These are phyloP conservation scores for Solanum bulbocastanum DNA, from an alignment of 257 asterid species.

Conservation along the genomic window DNA sequence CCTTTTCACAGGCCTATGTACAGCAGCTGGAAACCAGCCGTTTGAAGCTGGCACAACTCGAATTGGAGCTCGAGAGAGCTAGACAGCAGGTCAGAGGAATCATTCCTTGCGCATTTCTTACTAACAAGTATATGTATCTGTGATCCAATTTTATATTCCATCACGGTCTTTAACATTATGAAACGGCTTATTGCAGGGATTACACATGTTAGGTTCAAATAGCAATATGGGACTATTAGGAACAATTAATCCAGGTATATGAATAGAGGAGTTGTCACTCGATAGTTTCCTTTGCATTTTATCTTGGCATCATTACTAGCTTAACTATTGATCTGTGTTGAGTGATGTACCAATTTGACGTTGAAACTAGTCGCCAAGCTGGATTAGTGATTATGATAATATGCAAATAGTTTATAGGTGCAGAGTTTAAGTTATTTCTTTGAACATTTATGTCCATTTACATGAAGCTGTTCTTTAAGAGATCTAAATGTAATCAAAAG, in stretches of 20 bases:
- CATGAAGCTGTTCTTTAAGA: neutral
- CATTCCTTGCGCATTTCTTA: neutral
- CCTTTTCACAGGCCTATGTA: constrained; percentile 60
- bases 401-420: neutral
- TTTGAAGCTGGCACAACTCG: constrained; percentile 83
- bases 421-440: neutral
- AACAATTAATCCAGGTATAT: constrained; percentile 42
- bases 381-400: neutral
- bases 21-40: constrained; percentile 83
- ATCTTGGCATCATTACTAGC: neutral
- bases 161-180: neutral
- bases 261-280: neutral
- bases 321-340: neutral
- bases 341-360: neutral
- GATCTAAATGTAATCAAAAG: neutral
- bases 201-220: constrained; percentile 37
- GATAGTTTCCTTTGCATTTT: neutral
- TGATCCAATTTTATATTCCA: neutral
- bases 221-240: constrained; percentile 41
- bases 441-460: neutral
- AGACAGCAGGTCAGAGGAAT: constrained; percentile 47
- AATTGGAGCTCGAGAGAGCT: constrained; percentile 76
- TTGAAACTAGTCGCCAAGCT: neutral
- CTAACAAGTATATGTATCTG: neutral
- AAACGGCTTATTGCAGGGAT: constrained; percentile 32